Percentiles rank a stretch among this genome's conserved stretches.
These are phyloP conservation scores for Catharanthus roseus DNA, from an alignment of 257 asterid genomes.

Conservation along the genomic window DNA sequence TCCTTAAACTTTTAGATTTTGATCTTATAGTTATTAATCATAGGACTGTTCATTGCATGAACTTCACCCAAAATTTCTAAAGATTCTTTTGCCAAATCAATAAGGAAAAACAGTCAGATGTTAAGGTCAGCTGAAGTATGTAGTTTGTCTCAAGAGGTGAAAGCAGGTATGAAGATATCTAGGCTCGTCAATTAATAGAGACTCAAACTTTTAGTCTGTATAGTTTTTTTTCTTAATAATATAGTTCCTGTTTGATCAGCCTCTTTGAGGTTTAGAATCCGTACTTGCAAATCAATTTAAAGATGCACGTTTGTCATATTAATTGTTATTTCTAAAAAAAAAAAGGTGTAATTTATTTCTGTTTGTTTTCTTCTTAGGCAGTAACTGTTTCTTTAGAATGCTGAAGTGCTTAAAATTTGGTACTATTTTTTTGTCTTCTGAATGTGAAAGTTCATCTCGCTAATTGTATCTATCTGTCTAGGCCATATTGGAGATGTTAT, in stretches of 20 bases:
- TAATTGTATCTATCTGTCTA: slow-evolving; percentile 9
- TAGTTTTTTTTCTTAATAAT: no score
- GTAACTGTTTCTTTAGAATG: not conserved
- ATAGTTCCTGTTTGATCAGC: not conserved
- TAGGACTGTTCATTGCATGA: not conserved
- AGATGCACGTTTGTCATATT: no score
- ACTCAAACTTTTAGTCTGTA: not conserved
- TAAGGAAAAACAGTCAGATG: not conserved
- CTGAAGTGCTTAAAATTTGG: not conserved
- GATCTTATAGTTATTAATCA: not conserved
- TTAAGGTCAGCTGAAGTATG: not conserved
- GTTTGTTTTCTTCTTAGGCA: not conserved
- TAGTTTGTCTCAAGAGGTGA: not conserved
- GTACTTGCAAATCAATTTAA: not conserved
- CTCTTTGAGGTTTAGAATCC: not conserved
- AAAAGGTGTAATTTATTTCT: not conserved
- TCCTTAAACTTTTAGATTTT: not conserved
- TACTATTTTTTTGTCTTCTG: not conserved
- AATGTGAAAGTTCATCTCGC: not conserved
- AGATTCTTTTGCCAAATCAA: not conserved
- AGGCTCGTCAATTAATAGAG: not conserved
- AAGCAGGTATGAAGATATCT: not conserved
- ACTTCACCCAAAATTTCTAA: not conserved
- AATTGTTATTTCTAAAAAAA: not conserved
- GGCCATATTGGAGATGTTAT: slow-evolving; percentile 99